phyloP scores from a whole-genome alignment of 129 eudicot species.

The Helianthus tuberosus region DNA sequence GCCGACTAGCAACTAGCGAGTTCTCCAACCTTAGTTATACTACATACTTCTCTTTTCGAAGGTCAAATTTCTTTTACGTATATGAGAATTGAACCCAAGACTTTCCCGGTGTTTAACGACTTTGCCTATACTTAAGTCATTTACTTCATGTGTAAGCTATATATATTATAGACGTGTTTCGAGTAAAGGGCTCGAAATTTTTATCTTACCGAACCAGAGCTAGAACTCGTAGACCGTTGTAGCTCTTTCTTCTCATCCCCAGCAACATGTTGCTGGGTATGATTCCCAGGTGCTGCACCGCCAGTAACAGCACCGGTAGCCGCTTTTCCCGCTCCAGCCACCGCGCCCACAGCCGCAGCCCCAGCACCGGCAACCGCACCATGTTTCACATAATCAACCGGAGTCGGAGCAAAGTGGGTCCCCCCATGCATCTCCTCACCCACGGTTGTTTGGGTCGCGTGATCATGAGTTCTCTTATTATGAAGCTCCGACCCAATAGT shows the following conservation, averaged over 20 bases:
- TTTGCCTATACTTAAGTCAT: too few species aligned
- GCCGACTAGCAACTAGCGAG: too few species aligned
- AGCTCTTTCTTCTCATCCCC: conserved; percentile 31
- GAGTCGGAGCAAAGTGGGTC: conserved; percentile 33
- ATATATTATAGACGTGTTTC: too few species aligned
- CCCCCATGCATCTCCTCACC: conserved; percentile 29
- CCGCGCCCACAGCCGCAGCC: conserved; percentile 40
- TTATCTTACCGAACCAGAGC: conserved; percentile 55
- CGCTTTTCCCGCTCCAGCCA: conserved; percentile 32
- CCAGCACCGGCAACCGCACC: conserved; percentile 43
- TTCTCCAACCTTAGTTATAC: too few species aligned
- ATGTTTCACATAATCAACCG: conserved; percentile 28
- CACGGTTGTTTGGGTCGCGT: background rate
- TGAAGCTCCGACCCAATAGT: conserved; percentile 34
- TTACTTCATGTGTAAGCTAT: too few species aligned
- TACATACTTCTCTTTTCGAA: too few species aligned
- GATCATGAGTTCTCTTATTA: background rate
- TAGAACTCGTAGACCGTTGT: conserved; percentile 46
- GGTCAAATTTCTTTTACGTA: too few species aligned
- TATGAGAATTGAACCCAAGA: too few species aligned
- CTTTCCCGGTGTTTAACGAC: too few species aligned
- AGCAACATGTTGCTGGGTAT: conserved; percentile 26
- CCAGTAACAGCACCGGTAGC: conserved; percentile 36
- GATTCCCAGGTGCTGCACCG: conserved; percentile 24
- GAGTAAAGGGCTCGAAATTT: too few species aligned